These are phyloP conservation scores for Sicyos edulis DNA, from an alignment of 306 rosid species.

Conservation along the genomic window DNA sequence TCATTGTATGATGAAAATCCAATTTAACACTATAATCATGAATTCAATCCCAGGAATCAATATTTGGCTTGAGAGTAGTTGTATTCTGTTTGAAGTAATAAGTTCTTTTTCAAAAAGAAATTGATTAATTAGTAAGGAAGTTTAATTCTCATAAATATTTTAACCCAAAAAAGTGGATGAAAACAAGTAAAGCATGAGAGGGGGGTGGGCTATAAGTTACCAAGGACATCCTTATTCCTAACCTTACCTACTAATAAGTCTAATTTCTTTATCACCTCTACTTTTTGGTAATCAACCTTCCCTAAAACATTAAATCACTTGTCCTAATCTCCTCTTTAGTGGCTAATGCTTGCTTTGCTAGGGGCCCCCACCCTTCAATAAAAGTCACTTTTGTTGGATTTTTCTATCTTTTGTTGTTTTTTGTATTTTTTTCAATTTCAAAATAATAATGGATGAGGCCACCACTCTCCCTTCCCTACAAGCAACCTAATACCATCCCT, in stretches of 20 bases:
- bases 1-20: too few relatives aligned
- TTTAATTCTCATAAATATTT: not conserved
- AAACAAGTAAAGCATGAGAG: constrained; percentile 21
- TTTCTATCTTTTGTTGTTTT: constrained; percentile 8
- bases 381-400: constrained; percentile 37
- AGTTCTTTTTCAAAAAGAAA: too few relatives aligned
- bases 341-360: constrained; percentile 51
- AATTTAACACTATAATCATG: too few relatives aligned
- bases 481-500: not conserved
- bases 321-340: constrained; percentile 66
- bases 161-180: constrained; percentile 14
- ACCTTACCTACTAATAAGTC: constrained; percentile 61
- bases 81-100: too few relatives aligned
- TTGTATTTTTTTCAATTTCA: constrained; percentile 1
- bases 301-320: constrained; percentile 62
- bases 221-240: constrained; percentile 57
- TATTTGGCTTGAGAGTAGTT: too few relatives aligned
- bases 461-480: too few relatives aligned
- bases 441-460: constrained; percentile 19
- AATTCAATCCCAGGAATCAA: too few relatives aligned
- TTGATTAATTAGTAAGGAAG: not conserved
- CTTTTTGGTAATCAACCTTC: constrained; percentile 44
- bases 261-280: constrained; percentile 42
- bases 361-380: constrained; percentile 57
- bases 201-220: constrained; percentile 34